Conservation (phyloP, 2,329 filamentous ascomycete genomes). For the Emergomyces orientalis region DNA sequence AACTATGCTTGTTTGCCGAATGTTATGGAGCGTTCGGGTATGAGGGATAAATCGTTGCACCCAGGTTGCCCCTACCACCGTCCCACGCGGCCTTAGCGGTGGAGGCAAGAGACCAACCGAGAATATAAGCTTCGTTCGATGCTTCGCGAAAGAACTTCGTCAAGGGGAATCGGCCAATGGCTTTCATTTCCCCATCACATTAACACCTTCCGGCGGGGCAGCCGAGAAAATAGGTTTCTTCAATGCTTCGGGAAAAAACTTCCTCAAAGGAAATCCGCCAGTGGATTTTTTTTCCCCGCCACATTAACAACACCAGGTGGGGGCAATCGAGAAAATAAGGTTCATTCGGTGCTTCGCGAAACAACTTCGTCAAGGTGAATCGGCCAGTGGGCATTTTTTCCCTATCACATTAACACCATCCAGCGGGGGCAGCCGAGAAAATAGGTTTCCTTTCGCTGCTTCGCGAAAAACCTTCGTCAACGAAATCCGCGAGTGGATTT, state of each 20-base stretch:
- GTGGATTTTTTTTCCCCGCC: neutral
- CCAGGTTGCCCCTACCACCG: neutral
- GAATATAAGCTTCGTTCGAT: neutral
- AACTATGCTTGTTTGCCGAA: neutral
- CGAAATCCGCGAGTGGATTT: neutral
- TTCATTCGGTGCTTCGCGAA: neutral
- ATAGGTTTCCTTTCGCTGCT: neutral
- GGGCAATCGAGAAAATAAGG: neutral
- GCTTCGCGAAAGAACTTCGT: neutral
- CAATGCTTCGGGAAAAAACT: neutral
- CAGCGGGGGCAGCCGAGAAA: neutral
- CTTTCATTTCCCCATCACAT: neutral
- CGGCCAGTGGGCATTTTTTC: neutral
- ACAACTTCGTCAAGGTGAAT: neutral
- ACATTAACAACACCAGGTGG: neutral
- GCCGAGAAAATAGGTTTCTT: neutral
- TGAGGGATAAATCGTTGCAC: neutral
- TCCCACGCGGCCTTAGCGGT: neutral
- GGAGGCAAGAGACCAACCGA: neutral
- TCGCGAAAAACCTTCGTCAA: neutral
- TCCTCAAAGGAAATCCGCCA: neutral
- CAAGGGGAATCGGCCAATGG: neutral
- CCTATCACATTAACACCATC: neutral
- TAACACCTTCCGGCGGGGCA: neutral
- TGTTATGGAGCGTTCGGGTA: neutral